A percentile compares a stretch with the other conserved stretches of the same genome.
Conservation (phyloP, 2,329 filamentous ascomycete species). For the Chaetothyriales sp. region DNA sequence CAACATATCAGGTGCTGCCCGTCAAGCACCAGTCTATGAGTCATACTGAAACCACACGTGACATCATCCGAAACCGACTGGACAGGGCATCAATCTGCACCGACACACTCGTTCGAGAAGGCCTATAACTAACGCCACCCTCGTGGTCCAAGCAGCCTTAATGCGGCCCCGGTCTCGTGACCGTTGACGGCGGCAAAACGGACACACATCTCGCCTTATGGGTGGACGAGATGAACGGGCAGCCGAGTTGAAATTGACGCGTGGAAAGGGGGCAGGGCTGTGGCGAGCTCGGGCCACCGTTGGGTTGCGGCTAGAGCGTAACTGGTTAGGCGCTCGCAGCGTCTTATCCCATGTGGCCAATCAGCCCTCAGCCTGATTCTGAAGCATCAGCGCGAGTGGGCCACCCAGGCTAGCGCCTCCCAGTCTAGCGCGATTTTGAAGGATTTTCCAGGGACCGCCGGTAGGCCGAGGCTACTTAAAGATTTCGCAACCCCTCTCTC, state of each 20-base stretch:
- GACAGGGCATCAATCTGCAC: not conserved
- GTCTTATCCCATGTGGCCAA: not conserved
- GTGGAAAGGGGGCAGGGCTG: not conserved
- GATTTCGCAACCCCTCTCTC: constrained; percentile 3
- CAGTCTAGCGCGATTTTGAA: not conserved
- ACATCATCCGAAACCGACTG: not conserved
- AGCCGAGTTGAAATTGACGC: not conserved
- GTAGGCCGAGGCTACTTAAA: constrained; percentile 10
- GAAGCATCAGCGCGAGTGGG: not conserved
- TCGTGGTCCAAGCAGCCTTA: not conserved
- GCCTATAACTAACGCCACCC: not conserved
- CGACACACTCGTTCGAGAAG: not conserved
- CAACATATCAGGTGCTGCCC: not conserved
- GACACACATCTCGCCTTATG: not conserved
- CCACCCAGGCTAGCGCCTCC: not conserved
- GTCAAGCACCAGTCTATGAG: not conserved
- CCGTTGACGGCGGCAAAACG: not conserved
- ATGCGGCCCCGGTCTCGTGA: not conserved
- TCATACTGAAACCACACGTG: not conserved
- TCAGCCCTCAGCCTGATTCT: not conserved
- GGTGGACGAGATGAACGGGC: not conserved
- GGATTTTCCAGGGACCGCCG: not conserved
- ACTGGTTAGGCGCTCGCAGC: not conserved
- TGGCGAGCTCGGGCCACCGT: not conserved
- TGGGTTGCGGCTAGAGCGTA: not conserved